phyloP scores from a whole-genome alignment of 208 protist species.

The Balamuthia mandrillaris region DNA sequence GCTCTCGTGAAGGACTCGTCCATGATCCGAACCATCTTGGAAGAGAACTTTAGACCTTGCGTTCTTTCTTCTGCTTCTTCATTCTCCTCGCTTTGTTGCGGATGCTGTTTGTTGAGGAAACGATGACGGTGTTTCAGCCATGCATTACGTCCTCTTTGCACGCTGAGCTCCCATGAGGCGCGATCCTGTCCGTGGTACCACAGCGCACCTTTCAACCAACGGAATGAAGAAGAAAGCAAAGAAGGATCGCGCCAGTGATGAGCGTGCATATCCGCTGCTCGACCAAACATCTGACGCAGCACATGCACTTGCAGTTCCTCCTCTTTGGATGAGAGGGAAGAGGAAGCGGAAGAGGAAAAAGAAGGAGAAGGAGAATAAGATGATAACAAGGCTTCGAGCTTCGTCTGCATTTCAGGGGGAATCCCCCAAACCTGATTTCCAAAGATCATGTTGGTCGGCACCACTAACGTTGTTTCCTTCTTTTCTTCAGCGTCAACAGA shows the following conservation, averaged over 20 bases:
- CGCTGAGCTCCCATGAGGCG: neutral
- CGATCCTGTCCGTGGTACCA: neutral
- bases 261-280: conserved; percentile 40
- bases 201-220: conserved; percentile 31
- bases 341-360: too few relatives aligned
- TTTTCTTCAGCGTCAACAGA: too few relatives aligned
- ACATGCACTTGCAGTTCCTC: too few relatives aligned
- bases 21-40: conserved; percentile 19
- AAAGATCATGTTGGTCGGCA: conserved; percentile 37
- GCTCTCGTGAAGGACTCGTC: conserved; percentile 37
- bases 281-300: conserved; percentile 9
- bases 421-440: conserved; percentile 55
- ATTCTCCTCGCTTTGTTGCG: too few relatives aligned
- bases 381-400: too few relatives aligned
- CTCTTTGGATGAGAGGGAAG: too few relatives aligned
- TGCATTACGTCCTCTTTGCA: neutral
- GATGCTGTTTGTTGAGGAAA: too few relatives aligned
- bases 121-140: too few relatives aligned
- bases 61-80: too few relatives aligned
- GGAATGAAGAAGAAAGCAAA: neutral
- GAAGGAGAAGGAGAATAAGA: too few relatives aligned
- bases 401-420: too few relatives aligned
- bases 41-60: too few relatives aligned
- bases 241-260: conserved; percentile 16
- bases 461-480: neutral